Conservation (phyloP, 371 early-diverging fungal genomes). For the Batkoa obscura region DNA sequence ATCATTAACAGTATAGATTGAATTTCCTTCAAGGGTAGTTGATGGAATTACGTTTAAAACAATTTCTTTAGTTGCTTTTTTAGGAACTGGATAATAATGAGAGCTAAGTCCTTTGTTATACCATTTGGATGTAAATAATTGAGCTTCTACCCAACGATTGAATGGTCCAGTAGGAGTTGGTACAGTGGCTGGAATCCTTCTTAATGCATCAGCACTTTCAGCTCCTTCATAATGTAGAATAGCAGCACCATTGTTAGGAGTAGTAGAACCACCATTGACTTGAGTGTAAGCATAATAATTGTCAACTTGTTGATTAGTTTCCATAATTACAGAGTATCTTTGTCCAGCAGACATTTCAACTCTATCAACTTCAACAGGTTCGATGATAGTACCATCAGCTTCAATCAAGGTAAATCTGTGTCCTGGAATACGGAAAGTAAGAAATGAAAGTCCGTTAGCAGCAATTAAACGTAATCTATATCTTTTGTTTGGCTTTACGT, state of each 20-base stretch:
- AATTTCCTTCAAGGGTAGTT: too few relatives aligned
- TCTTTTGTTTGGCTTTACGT: background rate
- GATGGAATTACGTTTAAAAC: too few relatives aligned
- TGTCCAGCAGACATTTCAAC: conserved; percentile 17
- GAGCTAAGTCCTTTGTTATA: too few relatives aligned
- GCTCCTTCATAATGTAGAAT: conserved; percentile 16
- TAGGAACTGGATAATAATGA: too few relatives aligned
- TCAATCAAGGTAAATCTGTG: conserved; percentile 20
- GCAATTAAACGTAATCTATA: background rate
- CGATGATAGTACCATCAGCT: conserved; percentile 16
- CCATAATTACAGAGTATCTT: conserved; percentile 18
- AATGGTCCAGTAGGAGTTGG: too few relatives aligned
- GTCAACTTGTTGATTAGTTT: conserved; percentile 14
- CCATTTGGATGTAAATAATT: too few relatives aligned
- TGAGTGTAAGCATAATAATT: conserved; percentile 16
- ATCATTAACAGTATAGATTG: background rate
- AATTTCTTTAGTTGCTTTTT: too few relatives aligned
- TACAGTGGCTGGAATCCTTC: too few relatives aligned
- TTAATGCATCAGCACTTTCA: too few relatives aligned
- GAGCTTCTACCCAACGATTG: too few relatives aligned
- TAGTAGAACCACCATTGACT: conserved; percentile 8
- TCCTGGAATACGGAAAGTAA: conserved; percentile 15
- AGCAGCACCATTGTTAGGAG: conserved; percentile 11
- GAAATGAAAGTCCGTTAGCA: background rate
- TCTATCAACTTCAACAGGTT: conserved; percentile 12